Percentiles rank a stretch among this genome's conserved stretches.
These are phyloP conservation scores for Erythrobasidium hasegawianum DNA, from an alignment of 1,284 basidiomycete genomes.

Conservation along the genomic window DNA sequence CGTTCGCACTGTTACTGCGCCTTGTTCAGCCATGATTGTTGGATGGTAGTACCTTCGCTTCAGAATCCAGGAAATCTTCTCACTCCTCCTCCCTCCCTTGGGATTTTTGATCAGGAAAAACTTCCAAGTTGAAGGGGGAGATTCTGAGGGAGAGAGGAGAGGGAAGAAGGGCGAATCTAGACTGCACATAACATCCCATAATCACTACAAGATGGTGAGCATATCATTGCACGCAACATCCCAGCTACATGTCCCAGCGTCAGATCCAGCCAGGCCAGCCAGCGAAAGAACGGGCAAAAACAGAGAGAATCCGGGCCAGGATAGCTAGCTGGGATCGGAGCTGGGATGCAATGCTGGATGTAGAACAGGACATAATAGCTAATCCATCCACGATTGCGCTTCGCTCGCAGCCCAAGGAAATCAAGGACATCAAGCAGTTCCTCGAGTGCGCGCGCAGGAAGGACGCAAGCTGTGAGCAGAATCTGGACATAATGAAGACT, in stretches of 20 bases:
- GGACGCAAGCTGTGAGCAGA: conserved; percentile 56
- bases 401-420: conserved; percentile 79
- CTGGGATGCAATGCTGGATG: no score
- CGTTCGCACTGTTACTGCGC: conserved; percentile 94
- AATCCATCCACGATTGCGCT: neutral
- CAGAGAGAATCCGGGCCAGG: no score
- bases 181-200: no score
- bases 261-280: no score
- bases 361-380: no score
- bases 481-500: neutral
- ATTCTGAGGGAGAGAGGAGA: neutral
- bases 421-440: conserved; percentile 98
- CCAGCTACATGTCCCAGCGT: no score
- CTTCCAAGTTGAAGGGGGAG: neutral
- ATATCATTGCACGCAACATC: no score
- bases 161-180: neutral
- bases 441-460: conserved; percentile 86
- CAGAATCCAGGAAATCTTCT: no score
- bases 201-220: no score
- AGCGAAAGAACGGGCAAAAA: no score
- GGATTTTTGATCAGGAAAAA: neutral
- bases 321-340: no score
- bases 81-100: no score
- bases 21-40: conserved; percentile 50
- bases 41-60: neutral